Evolutionary conservation across 805 yeast species (phyloP).

Genomic region (Metschnikowia lunata): DNA sequence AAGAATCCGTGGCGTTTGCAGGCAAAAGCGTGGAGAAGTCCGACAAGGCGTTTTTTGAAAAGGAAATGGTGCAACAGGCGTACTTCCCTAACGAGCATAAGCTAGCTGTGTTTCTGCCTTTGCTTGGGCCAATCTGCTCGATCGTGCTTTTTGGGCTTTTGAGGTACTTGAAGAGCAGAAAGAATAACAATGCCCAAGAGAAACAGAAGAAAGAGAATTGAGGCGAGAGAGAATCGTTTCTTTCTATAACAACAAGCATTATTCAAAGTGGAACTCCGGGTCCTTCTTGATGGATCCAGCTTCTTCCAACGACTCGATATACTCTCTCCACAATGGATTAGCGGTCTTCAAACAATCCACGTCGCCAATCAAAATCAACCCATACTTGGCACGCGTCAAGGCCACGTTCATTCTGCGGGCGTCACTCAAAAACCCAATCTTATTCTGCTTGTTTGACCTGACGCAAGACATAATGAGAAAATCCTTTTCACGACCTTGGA

Average conservation of each 20-base stretch:
- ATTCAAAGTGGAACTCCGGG: constrained; percentile 8
- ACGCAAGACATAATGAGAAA: constrained; percentile 50
- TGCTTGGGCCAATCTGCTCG: constrained; percentile 78
- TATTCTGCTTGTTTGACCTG: constrained; percentile 63
- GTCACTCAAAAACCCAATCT: constrained; percentile 80
- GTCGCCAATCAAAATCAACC: constrained; percentile 44
- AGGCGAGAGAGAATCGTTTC: not conserved
- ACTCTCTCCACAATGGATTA: constrained; percentile 17
- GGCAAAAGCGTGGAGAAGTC: constrained; percentile 59
- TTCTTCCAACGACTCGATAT: constrained; percentile 11
- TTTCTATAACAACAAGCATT: too few species aligned
- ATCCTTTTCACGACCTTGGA: constrained; percentile 57
- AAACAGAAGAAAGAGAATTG: constrained; percentile 3
- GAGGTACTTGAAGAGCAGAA: constrained; percentile 42
- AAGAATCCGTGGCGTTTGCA: constrained; percentile 30
- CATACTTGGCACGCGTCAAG: constrained; percentile 81
- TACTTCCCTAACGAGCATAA: constrained; percentile 95
- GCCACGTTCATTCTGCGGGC: constrained; percentile 88
- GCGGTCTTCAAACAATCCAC: constrained; percentile 11
- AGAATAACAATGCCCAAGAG: constrained; percentile 13
- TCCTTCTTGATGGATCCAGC: constrained; percentile 9
- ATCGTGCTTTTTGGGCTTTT: constrained; percentile 53
- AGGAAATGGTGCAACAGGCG: constrained; percentile 91
- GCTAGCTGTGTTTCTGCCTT: constrained; percentile 87
- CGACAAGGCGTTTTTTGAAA: constrained; percentile 81